phyloP scores from a whole-genome alignment of 805 yeast genomes.

The Candida ulmi region DNA sequence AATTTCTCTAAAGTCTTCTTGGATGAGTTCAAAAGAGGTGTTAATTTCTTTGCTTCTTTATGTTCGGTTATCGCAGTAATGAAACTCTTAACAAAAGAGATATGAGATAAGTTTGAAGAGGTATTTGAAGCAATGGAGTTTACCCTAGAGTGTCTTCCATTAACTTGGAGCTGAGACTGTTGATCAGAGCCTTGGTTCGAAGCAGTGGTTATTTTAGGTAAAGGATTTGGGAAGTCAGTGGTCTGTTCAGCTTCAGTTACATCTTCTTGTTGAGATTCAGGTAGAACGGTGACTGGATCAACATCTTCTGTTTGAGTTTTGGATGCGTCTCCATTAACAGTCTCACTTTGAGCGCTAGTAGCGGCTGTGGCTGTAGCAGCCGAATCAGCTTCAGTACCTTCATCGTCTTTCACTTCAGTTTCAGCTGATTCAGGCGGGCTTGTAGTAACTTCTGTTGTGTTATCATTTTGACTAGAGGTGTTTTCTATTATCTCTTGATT shows the following conservation, averaged over 20 bases:
- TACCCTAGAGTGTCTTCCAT: constrained; percentile 16
- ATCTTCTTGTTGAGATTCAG: constrained; percentile 6
- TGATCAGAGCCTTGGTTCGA: too few species aligned
- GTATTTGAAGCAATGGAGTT: constrained; percentile 14
- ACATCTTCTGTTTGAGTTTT: neutral
- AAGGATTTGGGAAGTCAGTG: constrained; percentile 10
- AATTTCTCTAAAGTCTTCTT: constrained; percentile 27
- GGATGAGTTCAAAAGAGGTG: constrained; percentile 27
- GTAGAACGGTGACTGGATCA: neutral
- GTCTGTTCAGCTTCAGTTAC: constrained; percentile 11
- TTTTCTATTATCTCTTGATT: constrained; percentile 4
- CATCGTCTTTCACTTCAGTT: neutral
- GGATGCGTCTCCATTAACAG: neutral
- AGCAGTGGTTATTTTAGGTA: constrained; percentile 12
- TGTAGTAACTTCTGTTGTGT: too few species aligned
- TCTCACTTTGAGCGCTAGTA: neutral
- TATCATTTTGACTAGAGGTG: neutral
- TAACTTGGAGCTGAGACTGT: neutral
- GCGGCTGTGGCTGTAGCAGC: neutral
- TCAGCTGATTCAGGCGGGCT: too few species aligned
- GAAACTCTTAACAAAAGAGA: constrained; percentile 46
- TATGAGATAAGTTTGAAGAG: constrained; percentile 25
- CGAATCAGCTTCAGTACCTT: neutral
- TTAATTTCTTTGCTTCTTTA: constrained; percentile 53
- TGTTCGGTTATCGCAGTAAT: constrained; percentile 50